A percentile compares a stretch with the other conserved stretches of the same genome.
These are phyloP conservation scores for Fusarium euwallaceae DNA, from an alignment of 2,329 filamentous ascomycete genomes.

Conservation along the genomic window DNA sequence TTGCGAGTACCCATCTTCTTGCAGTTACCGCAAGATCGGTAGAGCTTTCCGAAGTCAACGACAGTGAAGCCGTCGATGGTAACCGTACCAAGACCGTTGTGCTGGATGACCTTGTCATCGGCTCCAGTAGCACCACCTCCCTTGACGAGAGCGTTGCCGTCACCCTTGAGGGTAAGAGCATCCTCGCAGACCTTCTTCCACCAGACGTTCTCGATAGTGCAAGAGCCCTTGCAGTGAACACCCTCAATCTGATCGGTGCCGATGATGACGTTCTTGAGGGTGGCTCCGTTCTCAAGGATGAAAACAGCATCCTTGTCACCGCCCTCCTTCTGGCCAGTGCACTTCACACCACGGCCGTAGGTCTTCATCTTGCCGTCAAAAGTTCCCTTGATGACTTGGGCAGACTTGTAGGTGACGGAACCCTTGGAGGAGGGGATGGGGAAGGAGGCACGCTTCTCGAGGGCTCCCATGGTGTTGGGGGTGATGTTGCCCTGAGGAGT, in stretches of 20 bases:
- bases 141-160: constrained; percentile 38
- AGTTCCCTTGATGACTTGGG: constrained; percentile 29
- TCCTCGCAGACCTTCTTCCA: constrained; percentile 45
- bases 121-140: constrained; percentile 43
- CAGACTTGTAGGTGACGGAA: constrained; percentile 42
- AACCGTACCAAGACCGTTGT: constrained; percentile 43
- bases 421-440: constrained; percentile 44
- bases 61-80: constrained; percentile 44
- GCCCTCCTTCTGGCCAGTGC: constrained; percentile 37
- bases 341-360: constrained; percentile 41
- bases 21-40: constrained; percentile 45
- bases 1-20: constrained; percentile 45
- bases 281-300: constrained; percentile 42
- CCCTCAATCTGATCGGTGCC: constrained; percentile 41
- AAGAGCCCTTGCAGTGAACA: constrained; percentile 41
- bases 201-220: constrained; percentile 44
- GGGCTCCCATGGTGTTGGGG: constrained; percentile 44
- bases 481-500: constrained; percentile 41
- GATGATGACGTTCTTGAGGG: constrained; percentile 42
- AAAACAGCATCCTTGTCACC: constrained; percentile 36
- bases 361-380: constrained; percentile 43
- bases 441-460: constrained; percentile 43
- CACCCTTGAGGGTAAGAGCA: constrained; percentile 38
- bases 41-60: constrained; percentile 45
- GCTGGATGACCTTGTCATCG: constrained; percentile 43